Conservation (phyloP, 1,139 yeast species). For the Yamadazyma aaseri region DNA sequence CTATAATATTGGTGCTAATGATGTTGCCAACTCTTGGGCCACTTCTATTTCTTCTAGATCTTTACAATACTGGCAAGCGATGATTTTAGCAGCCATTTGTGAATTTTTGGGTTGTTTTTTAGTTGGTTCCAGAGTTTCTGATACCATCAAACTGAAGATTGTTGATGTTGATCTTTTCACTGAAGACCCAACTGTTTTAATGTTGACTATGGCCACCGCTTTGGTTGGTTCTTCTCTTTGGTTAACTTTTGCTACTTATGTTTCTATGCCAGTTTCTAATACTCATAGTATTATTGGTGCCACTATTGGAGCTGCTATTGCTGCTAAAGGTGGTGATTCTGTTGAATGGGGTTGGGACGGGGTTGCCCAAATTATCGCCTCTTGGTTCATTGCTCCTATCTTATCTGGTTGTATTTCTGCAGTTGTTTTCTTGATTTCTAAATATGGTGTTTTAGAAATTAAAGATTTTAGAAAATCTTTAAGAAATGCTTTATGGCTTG, state of each 20-base stretch:
- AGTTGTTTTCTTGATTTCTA: constrained; percentile 56
- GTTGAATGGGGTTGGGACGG: constrained; percentile 79
- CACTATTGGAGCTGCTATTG: constrained; percentile 72
- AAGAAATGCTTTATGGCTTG: constrained; percentile 54
- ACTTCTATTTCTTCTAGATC: constrained; percentile 72
- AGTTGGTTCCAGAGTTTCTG: constrained; percentile 69
- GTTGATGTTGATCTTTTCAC: constrained; percentile 50
- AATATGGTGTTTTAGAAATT: constrained; percentile 60
- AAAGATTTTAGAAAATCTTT: constrained; percentile 43
- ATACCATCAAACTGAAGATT: constrained; percentile 64
- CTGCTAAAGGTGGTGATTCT: constrained; percentile 58
- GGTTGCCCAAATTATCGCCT: constrained; percentile 70
- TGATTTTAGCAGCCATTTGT: constrained; percentile 64
- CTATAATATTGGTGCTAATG: constrained; percentile 83
- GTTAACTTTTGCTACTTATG: constrained; percentile 63
- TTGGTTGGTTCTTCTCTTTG: constrained; percentile 73
- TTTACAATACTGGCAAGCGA: constrained; percentile 71
- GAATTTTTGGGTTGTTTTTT: constrained; percentile 76
- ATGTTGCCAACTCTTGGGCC: constrained; percentile 79
- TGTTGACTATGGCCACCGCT: constrained; percentile 77
- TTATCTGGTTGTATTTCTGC: constrained; percentile 67
- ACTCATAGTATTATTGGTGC: constrained; percentile 82
- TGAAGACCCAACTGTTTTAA: constrained; percentile 63
- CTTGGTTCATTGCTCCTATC: constrained; percentile 81
- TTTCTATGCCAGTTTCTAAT: constrained; percentile 77